phyloP scores from a whole-genome alignment of 371 early-diverging fungal species.

The Apophysomyces variabilis region DNA sequence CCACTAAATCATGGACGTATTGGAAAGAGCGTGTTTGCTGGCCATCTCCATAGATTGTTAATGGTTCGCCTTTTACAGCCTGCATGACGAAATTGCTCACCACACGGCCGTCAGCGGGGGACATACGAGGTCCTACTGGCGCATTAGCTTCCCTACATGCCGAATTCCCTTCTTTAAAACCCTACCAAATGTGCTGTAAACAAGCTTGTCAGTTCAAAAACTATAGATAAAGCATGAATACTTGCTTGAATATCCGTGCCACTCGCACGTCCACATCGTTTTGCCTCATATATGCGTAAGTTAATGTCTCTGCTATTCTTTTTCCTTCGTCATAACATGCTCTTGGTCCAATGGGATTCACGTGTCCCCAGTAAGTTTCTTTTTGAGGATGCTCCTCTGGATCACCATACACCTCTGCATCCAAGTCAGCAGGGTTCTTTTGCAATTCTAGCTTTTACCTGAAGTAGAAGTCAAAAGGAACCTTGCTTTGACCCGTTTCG shows the following conservation, averaged over 20 bases:
- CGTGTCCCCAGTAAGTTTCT: conserved; percentile 88
- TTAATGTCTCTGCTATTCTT: conserved; percentile 86
- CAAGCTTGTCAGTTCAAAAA: background rate
- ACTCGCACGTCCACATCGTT: conserved; percentile 86
- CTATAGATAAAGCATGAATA: conserved; percentile 9
- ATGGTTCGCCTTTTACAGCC: conserved; percentile 75
- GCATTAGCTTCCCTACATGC: background rate
- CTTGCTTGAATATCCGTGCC: conserved; percentile 82
- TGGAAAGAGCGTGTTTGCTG: conserved; percentile 88
- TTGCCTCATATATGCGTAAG: conserved; percentile 82
- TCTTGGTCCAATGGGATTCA: conserved; percentile 84
- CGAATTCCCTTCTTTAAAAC: background rate
- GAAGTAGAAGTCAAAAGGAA: conserved; percentile 86
- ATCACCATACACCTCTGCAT: conserved; percentile 86
- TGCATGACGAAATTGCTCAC: conserved; percentile 93
- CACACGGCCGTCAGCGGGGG: conserved; percentile 86
- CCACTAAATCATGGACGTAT: conserved; percentile 88
- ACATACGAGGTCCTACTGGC: conserved; percentile 83
- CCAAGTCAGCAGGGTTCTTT: background rate
- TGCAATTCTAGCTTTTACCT: conserved; percentile 46
- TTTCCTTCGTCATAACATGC: conserved; percentile 95
- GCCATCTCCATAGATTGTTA: conserved; percentile 88
- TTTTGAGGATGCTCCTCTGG: conserved; percentile 89
- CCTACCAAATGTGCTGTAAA: conserved; percentile 31
- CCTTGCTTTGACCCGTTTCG: conserved; percentile 82